Conservation (phyloP, 768 basidiomycete species). For the Rhodocollybia butyracea region DNA sequence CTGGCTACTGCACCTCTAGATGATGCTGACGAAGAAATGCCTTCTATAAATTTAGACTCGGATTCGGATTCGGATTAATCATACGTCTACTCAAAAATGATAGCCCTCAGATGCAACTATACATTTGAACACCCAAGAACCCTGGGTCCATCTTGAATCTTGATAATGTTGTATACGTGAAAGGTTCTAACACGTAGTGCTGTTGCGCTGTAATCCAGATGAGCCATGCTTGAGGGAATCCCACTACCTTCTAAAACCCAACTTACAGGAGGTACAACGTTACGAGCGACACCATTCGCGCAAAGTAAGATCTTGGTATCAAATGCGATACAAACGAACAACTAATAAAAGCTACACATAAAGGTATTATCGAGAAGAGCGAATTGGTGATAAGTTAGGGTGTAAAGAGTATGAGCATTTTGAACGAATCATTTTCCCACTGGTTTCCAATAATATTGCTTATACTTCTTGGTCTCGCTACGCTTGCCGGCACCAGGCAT, state of each 20-base stretch:
- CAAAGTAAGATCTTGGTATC: too few relatives aligned
- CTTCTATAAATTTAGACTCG: slow-evolving; percentile 72
- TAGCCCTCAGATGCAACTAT: neutral
- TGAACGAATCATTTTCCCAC: slow-evolving; percentile 44
- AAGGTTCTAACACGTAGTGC: slow-evolving; percentile 24
- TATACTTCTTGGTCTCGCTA: slow-evolving; percentile 77
- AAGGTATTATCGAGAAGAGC: too few relatives aligned
- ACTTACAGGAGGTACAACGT: too few relatives aligned
- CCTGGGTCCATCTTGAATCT: slow-evolving; percentile 18
- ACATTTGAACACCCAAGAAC: too few relatives aligned
- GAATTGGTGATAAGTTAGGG: too few relatives aligned
- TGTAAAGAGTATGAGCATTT: too few relatives aligned
- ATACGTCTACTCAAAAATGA: neutral
- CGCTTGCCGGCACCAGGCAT: slow-evolving; percentile 76
- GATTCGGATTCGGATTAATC: slow-evolving; percentile 61
- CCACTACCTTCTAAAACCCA: too few relatives aligned
- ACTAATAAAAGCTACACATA: too few relatives aligned
- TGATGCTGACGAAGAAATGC: slow-evolving; percentile 75
- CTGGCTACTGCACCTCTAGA: neutral
- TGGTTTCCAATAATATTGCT: slow-evolving; percentile 81
- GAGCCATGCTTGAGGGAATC: slow-evolving; percentile 14
- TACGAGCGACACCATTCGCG: too few relatives aligned
- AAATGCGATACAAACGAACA: too few relatives aligned
- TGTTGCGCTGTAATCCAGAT: slow-evolving; percentile 19
- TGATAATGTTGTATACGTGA: slow-evolving; percentile 23